Evolutionary conservation across 169 alveolate genomes (phyloP), one percentile per base, ranked within the genome.

Genomic region (Sarcocystis neurona): DNA sequence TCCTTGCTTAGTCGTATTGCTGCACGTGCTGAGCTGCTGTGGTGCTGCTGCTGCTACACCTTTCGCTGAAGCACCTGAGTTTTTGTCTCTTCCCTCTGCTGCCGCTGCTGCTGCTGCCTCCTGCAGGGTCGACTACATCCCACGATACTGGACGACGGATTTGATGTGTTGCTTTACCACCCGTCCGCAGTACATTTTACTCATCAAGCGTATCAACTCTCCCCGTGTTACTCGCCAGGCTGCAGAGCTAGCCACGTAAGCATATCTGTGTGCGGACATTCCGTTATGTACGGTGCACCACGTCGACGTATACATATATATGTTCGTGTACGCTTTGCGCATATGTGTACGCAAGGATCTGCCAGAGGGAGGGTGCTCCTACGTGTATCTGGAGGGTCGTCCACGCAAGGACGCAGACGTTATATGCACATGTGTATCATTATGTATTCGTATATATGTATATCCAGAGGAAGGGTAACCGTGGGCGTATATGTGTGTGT

Each of bases 71-170:
- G n/a, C n/a, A n/a, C n/a, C n/a, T n/a, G n/a, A n/a, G n/a, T n/a
- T n/a, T n/a, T n/a, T n/a, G n/a, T n/a, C n/a, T 48, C 15, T 48
- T 48, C 60, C 15, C 60, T 48, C 60, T 48, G 60, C 60, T 48
- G 60, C 60, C 6, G 60, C 60, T 48, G 60, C 60, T 6, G 6
- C 60, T 48, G 60, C 60, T 48, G 6, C 15, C 15, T 48, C 60
- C 15, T 46, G 32, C 89, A 84, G 89, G 37, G 74, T 66, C 34
- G 89, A 84, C 82, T 66, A 66, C 68, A 39, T 84, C 30, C 89
- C 89, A 44, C 89, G 89, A 2, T 70, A 39, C 78, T 27, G 66
- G 66, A 37, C 56, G 41, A 39, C 53, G 41, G 79, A 82, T 41
- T 6, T 82, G 47, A 39, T 37, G 1, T 84, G 89, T 30, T 47